Base-by-base conservation (phyloP, 257 asterid genomes). In the Lithospermum erythrorhizon region DNA sequence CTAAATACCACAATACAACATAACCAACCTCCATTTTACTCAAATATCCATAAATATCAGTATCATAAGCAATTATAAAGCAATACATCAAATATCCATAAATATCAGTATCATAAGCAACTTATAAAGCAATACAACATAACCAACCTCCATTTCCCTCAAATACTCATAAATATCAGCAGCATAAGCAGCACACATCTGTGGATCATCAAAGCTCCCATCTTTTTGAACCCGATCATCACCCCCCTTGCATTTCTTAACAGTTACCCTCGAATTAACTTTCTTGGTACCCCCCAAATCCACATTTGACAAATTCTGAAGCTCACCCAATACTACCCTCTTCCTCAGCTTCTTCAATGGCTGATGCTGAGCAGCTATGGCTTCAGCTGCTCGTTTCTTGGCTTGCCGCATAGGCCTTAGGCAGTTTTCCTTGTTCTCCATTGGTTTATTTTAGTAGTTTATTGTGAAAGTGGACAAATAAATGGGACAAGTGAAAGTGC, bases 161-260 rank as follows among this genome's bases (percentile, higher is more conserved):
- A 91, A 95, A 75, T 91, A 91, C 2, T 75, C 84, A 21, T 84
- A 91, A 27, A 91, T 91, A 60, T 88, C 96, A 71, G 88, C 76
- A 79, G 67, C 94, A 65, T 87, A 82, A 29, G 82, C 76, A 41
- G 48, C 72, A 51, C 96, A 83, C 93, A 87, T 82, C 82, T 83
- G 95, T 0, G 90, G 93, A 22, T 91, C 90, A 25, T 78, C 84
- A 5, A 55, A 32, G 22, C 72, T 64, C 56, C 48, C 82, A 62
- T 64, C 70, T 24, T 24, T 24, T 24, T 24, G 27, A 2, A 1
- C 27, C 27, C 27, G 3, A 24, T 24, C 27, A 24, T 24, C 4
- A 24, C 2, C 27, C 27, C 27, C 4, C 24, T 61, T 66, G 65
- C 70, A 81, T 22, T 77, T 30, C 37, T 30, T 30, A 7, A 7